Evolutionary conservation across 371 early-diverging fungal genomes (phyloP).

Genomic region (Phascolomyces articulosus): DNA sequence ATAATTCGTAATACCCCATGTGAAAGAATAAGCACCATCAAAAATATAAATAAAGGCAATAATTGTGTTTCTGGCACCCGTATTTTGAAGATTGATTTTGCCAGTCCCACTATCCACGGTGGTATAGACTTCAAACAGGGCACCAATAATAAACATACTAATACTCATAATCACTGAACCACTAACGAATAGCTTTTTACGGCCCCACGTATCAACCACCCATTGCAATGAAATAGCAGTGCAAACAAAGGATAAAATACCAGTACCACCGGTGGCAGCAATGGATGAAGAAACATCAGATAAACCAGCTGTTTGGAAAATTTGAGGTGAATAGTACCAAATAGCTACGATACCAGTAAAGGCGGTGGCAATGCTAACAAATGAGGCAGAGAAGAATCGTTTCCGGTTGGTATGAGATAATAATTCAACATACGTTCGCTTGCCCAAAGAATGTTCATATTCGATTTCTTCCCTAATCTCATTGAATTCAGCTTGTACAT

Average conservation of each 20-base stretch:
- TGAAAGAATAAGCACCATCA: conserved; percentile 56
- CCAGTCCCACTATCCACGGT: conserved; percentile 29
- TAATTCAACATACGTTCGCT: conserved; percentile 41
- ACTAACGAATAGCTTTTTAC: conserved; percentile 49
- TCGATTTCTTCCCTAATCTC: conserved; percentile 42
- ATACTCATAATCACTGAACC: conserved; percentile 42
- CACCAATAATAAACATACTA: conserved; percentile 51
- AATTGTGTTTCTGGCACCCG: conserved; percentile 34
- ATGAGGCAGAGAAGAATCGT: conserved; percentile 40
- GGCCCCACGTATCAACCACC: conserved; percentile 47
- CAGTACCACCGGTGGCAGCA: conserved; percentile 45
- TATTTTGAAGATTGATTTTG: conserved; percentile 26
- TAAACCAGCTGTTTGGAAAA: conserved; percentile 42
- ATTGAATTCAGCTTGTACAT: conserved; percentile 30
- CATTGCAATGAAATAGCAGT: conserved; percentile 63
- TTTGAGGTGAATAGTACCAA: conserved; percentile 49
- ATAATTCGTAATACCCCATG: conserved; percentile 56
- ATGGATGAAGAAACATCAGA: conserved; percentile 31
- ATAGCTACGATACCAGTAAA: conserved; percentile 69
- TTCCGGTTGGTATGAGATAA: conserved; percentile 42
- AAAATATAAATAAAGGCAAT: conserved; percentile 52
- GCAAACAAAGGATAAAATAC: conserved; percentile 34
- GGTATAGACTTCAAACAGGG: conserved; percentile 37
- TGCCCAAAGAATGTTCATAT: conserved; percentile 41
- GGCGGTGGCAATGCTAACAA: conserved; percentile 61